Conservation (phyloP, 495 filamentous ascomycete genomes). For the Platismatia glauca region DNA sequence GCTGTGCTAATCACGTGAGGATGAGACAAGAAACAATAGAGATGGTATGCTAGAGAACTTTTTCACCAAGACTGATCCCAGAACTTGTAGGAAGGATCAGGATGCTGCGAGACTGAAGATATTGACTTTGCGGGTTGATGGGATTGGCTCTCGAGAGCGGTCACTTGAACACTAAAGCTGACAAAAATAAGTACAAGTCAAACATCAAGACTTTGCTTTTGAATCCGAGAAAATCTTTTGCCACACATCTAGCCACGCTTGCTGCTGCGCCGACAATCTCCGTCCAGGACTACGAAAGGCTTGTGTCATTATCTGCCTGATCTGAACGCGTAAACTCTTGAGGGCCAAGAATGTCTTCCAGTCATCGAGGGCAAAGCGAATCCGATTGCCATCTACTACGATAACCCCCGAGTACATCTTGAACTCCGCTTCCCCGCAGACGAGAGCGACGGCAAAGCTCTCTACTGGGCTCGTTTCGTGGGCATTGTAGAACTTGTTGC, state of each 20-base stretch:
- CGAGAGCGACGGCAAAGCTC: conserved; percentile 68
- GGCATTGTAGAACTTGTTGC: conserved; percentile 72
- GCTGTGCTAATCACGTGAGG: too few species aligned
- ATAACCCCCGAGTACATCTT: conserved; percentile 82
- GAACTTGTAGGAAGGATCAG: background rate
- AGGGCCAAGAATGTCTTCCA: conserved; percentile 86
- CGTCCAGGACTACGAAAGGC: conserved; percentile 67
- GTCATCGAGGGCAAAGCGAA: conserved; percentile 78
- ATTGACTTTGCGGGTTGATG: background rate
- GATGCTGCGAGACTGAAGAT: background rate
- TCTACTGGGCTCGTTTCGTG: conserved; percentile 81
- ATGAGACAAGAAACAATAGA: background rate
- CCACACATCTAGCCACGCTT: conserved; percentile 70
- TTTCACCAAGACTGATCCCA: background rate
- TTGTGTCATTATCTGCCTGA: conserved; percentile 62
- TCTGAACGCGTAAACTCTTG: conserved; percentile 59
- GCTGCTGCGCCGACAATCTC: conserved; percentile 51
- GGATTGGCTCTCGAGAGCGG: background rate
- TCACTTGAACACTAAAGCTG: background rate
- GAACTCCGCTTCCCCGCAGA: conserved; percentile 81
- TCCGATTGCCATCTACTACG: conserved; percentile 72
- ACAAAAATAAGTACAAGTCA: too few species aligned
- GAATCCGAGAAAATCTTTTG: conserved; percentile 26
- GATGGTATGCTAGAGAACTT: background rate
- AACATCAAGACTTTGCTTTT: background rate